Evolutionary conservation across 129 eudicot species (phyloP), one percentile per base, ranked within the genome.

Genomic region (Glebionis coronaria): DNA sequence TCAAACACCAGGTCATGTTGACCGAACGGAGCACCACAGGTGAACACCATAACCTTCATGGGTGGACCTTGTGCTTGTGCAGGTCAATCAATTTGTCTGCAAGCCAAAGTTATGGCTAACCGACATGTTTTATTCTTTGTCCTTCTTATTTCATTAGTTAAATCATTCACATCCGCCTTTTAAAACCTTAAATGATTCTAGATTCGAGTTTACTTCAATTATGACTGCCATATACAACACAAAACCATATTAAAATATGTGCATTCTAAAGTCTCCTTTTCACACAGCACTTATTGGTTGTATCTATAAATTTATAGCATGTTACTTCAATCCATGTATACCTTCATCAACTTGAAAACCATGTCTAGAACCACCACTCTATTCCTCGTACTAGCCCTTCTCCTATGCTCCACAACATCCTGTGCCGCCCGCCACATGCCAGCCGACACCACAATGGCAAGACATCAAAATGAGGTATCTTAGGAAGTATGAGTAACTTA

Each of bases 401-500:
- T 71, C 68, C 56, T 70, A 15, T 46, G 59, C 59, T 19, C 75
- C 51, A 60, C 38, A 1, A 35, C 14, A 3, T 49, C 68, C 15
- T 28, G 28, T 14, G 68, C 69, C 19, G 47, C 61, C 61, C 69
- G 68, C 2, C 47, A 59, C 21, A 71, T 60, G 20, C 11, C 29
- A 1, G 3, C 63, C 73, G 27, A 31, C 18, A 8, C 72, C 76
- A 2, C 71, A 71, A 28, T 46, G n/a, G 14, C 0, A 3, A 25
- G 55, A 69, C 74, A 54, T 45, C 78, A 70, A 23, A 27, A 63
- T 42, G 58, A 70, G 79, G 79, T 81, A 82, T 31, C 20, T 57
- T 25, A 9, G 15, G 61, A 59, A 3, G 73, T 23, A 12, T 56
- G 18, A 28, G 10, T 35, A 35, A 35, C 16, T 45, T 29, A 9